A percentile compares a stretch with the other conserved stretches of the same genome.
These are phyloP conservation scores for Dioscorea zingiberensis DNA, from an alignment of 106 monocot species.

Conservation along the genomic window DNA sequence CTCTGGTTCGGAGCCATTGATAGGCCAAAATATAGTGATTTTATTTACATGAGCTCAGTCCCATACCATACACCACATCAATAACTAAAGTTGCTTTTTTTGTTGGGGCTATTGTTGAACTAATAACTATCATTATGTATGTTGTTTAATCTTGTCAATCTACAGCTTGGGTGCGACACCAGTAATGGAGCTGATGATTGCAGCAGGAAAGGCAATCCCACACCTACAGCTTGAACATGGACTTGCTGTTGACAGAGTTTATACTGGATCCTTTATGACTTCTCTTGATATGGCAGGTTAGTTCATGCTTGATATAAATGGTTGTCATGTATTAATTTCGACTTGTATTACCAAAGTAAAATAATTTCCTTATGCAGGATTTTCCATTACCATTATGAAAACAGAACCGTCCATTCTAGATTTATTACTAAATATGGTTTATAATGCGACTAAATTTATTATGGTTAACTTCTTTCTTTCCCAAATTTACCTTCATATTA, in stretches of 20 bases:
- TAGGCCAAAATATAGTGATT: too few relatives aligned
- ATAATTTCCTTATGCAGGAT: slow-evolving; percentile 51
- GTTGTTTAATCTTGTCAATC: not conserved
- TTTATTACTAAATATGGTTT: too few relatives aligned
- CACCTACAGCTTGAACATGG: slow-evolving; percentile 89
- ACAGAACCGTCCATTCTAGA: slow-evolving; percentile 59
- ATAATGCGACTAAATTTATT: too few relatives aligned
- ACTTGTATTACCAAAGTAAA: not conserved
- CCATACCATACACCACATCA: too few relatives aligned
- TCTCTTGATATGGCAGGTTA: slow-evolving; percentile 98
- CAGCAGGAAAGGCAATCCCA: slow-evolving; percentile 78
- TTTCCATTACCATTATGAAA: slow-evolving; percentile 92
- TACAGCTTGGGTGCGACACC: slow-evolving; percentile 85
- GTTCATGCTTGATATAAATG: slow-evolving; percentile 10
- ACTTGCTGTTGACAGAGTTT: slow-evolving; percentile 93
- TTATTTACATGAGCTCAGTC: too few relatives aligned
- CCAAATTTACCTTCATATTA: too few relatives aligned
- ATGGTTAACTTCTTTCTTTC: too few relatives aligned
- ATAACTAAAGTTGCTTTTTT: too few relatives aligned
- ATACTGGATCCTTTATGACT: slow-evolving; percentile 94
- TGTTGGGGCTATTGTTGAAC: too few relatives aligned
- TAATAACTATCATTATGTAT: not conserved
- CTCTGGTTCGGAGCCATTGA: too few relatives aligned
- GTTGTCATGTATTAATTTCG: not conserved
- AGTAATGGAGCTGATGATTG: slow-evolving; percentile 96